Evolutionary conservation across 257 asterid species (phyloP), one percentile per base, ranked within the genome.

Genomic region (Salvia miltiorrhiza): DNA sequence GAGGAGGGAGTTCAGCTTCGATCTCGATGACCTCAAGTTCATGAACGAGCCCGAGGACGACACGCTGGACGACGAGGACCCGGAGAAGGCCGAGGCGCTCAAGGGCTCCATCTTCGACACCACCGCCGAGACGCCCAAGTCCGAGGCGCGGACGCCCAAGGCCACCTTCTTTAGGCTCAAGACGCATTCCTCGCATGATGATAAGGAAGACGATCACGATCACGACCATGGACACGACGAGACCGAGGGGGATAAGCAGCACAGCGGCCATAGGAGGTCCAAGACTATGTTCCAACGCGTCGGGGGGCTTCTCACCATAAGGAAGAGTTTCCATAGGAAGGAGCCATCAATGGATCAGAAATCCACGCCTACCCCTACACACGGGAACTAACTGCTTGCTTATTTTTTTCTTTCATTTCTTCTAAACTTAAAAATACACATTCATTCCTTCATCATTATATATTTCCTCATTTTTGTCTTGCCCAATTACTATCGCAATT

Each of bases 81-180:
- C 95, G 1, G 84, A 75, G 55, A 90, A 81, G 79, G 91, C 85
- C 0, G 90, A 88, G 74, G 88, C 86, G 2, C 74, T 84, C 0
- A 84, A 78, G 71, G 97, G 96, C 1, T 83, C 98, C 0, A 90
- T 83, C 24, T 87, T 88, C n/a, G 95, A 90, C 17, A 26, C 76
- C 0, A 81, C 40, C 0, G 86, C 82, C 0, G 84, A 79, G 45
- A 84, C 94, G 0, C 95, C 92, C 0, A 82, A 79, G 70, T 80
- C 94, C 4, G 96, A 89, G 65, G 83, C 87, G 5, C 73, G 43
- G 5, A 79, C 88, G 2, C 90, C 96, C 2, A 82, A 80, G 47
- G 33, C 79, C 0, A 72, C 48, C 8, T 14, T 71, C 26, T 80
- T 77, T 24, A 68, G 82, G 37, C 68, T 37, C 2, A 70, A 80